Conservation (phyloP, 2,329 filamentous ascomycete genomes). For the Neodidymelliopsis sp. region DNA sequence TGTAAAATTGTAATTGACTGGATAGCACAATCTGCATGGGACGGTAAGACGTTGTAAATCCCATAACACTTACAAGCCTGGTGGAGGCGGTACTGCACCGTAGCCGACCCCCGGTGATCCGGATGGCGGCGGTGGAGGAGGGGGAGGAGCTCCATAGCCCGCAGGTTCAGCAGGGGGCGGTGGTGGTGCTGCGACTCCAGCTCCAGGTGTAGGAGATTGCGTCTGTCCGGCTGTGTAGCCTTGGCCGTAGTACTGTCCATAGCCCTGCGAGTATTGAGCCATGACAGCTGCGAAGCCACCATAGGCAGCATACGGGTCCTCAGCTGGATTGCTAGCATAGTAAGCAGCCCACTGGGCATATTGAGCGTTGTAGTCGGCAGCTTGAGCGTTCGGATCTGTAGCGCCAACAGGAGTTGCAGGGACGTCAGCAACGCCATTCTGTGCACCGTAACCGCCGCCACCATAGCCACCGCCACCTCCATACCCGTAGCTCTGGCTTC, state of each 20-base stretch:
- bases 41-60: constrained; percentile 17
- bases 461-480: constrained; percentile 49
- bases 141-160: constrained; percentile 37
- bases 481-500: constrained; percentile 52
- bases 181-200: constrained; percentile 36
- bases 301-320: constrained; percentile 88
- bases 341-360: constrained; percentile 80
- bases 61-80: constrained; percentile 25
- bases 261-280: constrained; percentile 41
- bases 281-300: constrained; percentile 68
- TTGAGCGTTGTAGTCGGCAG: constrained; percentile 76
- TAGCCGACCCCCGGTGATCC: constrained; percentile 45
- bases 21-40: constrained; percentile 4
- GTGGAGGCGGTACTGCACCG: constrained; percentile 38
- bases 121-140: constrained; percentile 45
- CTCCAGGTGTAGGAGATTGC: constrained; percentile 40
- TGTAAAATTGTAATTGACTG: background rate
- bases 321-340: constrained; percentile 71
- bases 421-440: constrained; percentile 40
- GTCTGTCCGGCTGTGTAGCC: constrained; percentile 27
- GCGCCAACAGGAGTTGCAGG: constrained; percentile 50
- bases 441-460: constrained; percentile 38
- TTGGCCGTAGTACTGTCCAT: constrained; percentile 42
- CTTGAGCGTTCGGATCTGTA: constrained; percentile 50
- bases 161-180: constrained; percentile 44